phyloP scores from a whole-genome alignment of 1,139 yeast genomes.

The Saccharomyces uvarum region DNA sequence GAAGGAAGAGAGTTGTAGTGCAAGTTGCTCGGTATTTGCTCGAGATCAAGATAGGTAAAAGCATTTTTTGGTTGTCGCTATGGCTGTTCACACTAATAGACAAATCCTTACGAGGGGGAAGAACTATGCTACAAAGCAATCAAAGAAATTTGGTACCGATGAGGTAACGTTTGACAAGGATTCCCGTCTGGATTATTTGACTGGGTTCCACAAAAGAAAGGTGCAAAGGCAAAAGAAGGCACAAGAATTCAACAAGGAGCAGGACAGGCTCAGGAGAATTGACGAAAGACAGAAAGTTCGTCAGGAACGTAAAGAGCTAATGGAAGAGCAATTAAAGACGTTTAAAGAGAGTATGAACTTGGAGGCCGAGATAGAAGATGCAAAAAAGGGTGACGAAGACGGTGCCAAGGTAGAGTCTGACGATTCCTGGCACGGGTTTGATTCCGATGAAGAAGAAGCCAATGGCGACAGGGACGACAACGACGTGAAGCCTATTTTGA shows the following conservation, averaged over 20 bases:
- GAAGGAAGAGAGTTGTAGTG: not conserved
- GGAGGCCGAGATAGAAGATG: constrained; percentile 31
- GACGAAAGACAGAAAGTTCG: constrained; percentile 59
- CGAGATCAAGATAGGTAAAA: not conserved
- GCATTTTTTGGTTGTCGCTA: constrained; percentile 1
- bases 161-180: constrained; percentile 78
- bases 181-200: constrained; percentile 68
- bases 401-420: constrained; percentile 11
- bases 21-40: not conserved
- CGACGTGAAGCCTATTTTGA: constrained; percentile 36
- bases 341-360: constrained; percentile 50
- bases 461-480: constrained; percentile 21
- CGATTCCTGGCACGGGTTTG: constrained; percentile 37
- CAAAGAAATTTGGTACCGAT: constrained; percentile 53
- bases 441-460: constrained; percentile 22
- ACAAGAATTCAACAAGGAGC: constrained; percentile 62
- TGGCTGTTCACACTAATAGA: constrained; percentile 44
- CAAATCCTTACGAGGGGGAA: constrained; percentile 86
- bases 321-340: constrained; percentile 54
- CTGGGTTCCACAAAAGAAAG: constrained; percentile 94
- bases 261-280: constrained; percentile 62
- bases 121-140: constrained; percentile 59
- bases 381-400: constrained; percentile 7
- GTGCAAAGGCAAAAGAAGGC: constrained; percentile 83
- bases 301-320: constrained; percentile 59